Conservation (phyloP, 2,329 filamentous ascomycete genomes). For the Aspergillus tanneri region DNA sequence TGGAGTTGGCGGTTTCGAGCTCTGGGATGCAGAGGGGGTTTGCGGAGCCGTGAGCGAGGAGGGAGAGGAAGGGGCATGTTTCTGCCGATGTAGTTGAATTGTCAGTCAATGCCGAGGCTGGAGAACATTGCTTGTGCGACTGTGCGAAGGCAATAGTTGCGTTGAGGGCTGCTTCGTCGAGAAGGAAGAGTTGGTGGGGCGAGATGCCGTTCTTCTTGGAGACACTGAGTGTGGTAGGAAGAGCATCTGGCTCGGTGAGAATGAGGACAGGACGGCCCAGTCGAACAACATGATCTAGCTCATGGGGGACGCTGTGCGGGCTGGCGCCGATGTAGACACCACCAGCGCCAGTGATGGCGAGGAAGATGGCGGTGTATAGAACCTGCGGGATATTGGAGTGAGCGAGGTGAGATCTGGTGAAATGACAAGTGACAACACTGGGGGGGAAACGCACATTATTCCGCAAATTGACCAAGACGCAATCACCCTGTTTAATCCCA, state of each 20-base stretch:
- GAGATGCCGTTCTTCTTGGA: conserved; percentile 13
- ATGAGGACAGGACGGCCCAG: conserved; percentile 43
- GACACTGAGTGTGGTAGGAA: conserved; percentile 29
- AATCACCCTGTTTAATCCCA: conserved; percentile 31
- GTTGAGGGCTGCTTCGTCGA: conserved; percentile 15
- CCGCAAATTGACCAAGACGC: conserved; percentile 33
- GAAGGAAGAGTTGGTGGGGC: conserved; percentile 20
- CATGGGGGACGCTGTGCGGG: conserved; percentile 39
- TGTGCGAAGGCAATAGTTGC: conserved; percentile 1
- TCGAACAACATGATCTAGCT: conserved; percentile 43
- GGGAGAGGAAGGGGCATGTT: too few relatives aligned
- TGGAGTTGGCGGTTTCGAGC: conserved; percentile 41
- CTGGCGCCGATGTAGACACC: conserved; percentile 48
- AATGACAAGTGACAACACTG: too few relatives aligned
- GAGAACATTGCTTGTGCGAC: too few relatives aligned
- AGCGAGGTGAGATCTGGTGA: conserved; percentile 9
- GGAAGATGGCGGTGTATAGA: conserved; percentile 23
- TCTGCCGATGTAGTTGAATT: too few relatives aligned
- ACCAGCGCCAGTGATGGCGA: conserved; percentile 38
- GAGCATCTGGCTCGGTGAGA: conserved; percentile 34
- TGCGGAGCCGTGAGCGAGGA: conserved; percentile 40
- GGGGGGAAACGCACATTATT: too few relatives aligned
- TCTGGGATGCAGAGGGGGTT: conserved; percentile 45
- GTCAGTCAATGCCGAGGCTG: too few relatives aligned
- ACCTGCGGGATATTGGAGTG: conserved; percentile 9